These are phyloP conservation scores for Rauvolfia tetraphylla DNA, from an alignment of 257 asterid genomes.

Conservation along the genomic window DNA sequence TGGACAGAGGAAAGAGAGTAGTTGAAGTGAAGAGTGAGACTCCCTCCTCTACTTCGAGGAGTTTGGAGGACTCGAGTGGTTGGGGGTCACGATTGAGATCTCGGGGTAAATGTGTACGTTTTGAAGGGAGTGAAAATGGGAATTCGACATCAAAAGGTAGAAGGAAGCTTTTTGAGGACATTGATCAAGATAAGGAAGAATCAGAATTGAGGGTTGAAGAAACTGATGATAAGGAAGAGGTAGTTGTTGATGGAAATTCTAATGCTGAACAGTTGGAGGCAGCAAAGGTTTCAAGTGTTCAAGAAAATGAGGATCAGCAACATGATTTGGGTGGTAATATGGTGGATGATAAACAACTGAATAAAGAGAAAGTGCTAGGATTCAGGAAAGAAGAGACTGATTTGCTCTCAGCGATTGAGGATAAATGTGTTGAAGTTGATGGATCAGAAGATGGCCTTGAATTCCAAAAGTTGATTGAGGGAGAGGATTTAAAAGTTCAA, in stretches of 20 bases:
- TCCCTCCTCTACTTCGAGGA: conserved; percentile 38
- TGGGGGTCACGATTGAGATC: conserved; percentile 76
- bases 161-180: conserved; percentile 57
- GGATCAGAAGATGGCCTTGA: conserved; percentile 37
- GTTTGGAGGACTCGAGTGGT: conserved; percentile 38
- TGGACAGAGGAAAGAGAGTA: conserved; percentile 37
- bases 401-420: conserved; percentile 22
- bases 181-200: conserved; percentile 38
- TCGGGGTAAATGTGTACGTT: conserved; percentile 32
- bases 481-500: conserved; percentile 30
- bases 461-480: conserved; percentile 27
- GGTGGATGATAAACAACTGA: conserved; percentile 38
- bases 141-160: conserved; percentile 45
- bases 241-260: conserved; percentile 32
- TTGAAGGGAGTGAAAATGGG: conserved; percentile 33
- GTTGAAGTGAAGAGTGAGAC: conserved; percentile 34
- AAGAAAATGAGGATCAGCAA: conserved; percentile 37
- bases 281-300: conserved; percentile 44
- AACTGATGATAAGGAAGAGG: conserved; percentile 34
- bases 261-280: conserved; percentile 59
- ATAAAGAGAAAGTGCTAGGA: conserved; percentile 29
- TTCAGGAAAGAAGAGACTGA: conserved; percentile 39
- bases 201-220: conserved; percentile 21
- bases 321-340: conserved; percentile 33
- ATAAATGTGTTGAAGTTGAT: conserved; percentile 21